Evolutionary conservation across 164 flowering plant species (phyloP).

Genomic region (Malania oleifera): DNA sequence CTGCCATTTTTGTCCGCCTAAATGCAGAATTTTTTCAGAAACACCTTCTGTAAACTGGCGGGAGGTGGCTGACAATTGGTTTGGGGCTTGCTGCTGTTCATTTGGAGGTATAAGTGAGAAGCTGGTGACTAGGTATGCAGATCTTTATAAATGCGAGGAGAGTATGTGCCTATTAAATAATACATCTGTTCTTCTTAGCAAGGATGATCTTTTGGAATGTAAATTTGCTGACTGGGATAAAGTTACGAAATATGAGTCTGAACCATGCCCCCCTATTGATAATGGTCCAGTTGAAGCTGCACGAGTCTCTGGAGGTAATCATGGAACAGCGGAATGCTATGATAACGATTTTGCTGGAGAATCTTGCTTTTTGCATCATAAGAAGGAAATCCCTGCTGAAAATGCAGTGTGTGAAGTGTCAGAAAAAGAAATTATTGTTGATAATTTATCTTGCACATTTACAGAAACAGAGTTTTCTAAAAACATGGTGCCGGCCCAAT

Average conservation of each 20-base stretch:
- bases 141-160: constrained; percentile 41
- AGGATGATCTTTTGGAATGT: constrained; percentile 55
- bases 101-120: constrained; percentile 94
- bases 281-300: constrained; percentile 9
- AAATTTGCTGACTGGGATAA: constrained; percentile 25
- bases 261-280: constrained; percentile 13
- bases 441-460: constrained; percentile 15
- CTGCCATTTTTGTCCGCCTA: neutral
- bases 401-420: constrained; percentile 5
- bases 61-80: constrained; percentile 97
- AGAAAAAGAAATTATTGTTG: constrained; percentile 6
- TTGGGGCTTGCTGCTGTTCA: constrained; percentile 93
- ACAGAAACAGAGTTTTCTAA: constrained; percentile 14
- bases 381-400: constrained; percentile 10
- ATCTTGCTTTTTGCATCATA: constrained; percentile 3
- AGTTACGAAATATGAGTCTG: constrained; percentile 1
- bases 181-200: constrained; percentile 55
- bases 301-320: constrained; percentile 12
- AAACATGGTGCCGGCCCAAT: constrained; percentile 18
- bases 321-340: constrained; percentile 4
- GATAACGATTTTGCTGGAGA: constrained; percentile 13
- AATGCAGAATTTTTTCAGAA: constrained; percentile 59
- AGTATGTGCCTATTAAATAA: constrained; percentile 59
- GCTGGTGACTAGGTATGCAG: constrained; percentile 57
- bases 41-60: constrained; percentile 91